Base-by-base conservation (phyloP, 805 yeast genomes). In the Kodamaea kaohsiungensis region DNA sequence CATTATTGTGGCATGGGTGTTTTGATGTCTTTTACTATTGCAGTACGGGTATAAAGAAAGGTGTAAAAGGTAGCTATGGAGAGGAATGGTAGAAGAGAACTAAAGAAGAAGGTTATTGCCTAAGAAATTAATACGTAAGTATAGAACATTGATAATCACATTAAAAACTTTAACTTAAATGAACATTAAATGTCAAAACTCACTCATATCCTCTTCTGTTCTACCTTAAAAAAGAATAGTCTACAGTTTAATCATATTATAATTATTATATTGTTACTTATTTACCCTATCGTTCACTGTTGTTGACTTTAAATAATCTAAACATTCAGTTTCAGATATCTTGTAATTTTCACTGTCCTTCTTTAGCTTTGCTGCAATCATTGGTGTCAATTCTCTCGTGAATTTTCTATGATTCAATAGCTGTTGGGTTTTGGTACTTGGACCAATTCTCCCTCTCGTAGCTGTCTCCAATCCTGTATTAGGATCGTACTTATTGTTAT, bases 341-440 rank as follows among this genome's bases (percentile, higher is more conserved):
- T 56, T 27, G 27, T 33, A 13, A 30, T 25, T 53, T 35, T 47
- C 39, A 17, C 39, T 22, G 47, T 53, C 43, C 42, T n/a, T 45
- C 53, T 50, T 22, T 8, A 51, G 42, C 22, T 43, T 30, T 2
- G 19, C 13, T 7, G 53, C 53, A 3, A 17, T 49, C 22, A 16
- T n/a, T 15, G 17, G n/a, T 46, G 46, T 52, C 22, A 55, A 46
- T 18, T 51, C 46, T n/a, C 30, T 25, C 9, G 55, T 55, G 27
- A 19, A 46, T 43, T 45, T 40, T 48, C 22, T 25, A 25, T 37
- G 57, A 42, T 37, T 37, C 33, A 49, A 7, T 9, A 52, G 33
- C 18, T 53, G 49, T 27, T 37, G 43, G 3, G 63, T 54, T 22
- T 18, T 48, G 17, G 40, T 53, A 48, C 67, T 62, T 30, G 60